Evolutionary conservation across 257 asterid genomes (phyloP), one percentile per base, ranked within the genome.

Genomic region (Coffea canephora): DNA sequence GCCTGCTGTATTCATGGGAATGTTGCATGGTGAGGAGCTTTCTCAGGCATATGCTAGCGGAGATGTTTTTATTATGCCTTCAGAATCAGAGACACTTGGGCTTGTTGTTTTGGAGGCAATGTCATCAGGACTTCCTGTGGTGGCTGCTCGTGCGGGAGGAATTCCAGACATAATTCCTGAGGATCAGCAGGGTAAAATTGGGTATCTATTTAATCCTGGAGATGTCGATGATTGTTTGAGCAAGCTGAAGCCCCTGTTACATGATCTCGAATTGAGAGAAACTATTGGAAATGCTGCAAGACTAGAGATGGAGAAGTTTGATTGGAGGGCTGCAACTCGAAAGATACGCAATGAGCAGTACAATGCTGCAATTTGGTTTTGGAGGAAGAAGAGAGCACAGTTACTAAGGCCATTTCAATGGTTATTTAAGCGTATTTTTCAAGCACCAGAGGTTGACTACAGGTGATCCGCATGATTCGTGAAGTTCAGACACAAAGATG

Each of bases 101-200:
- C 94, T 90, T 0, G 99, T 95, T 0, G 98, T 95, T 7, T 78
- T 96, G 79, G 99, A 96, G 83, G 99, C 99, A 69, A 96, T 94
- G 99, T 91, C 99, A 13, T 96, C 99, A 0, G 98, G 98, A 23
- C 91, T 94, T 50, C 97, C 99, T 0, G 99, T 92, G 15, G 91
- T 96, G 25, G 98, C 98, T 36, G 98, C 97, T 59, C 98, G 97
- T 72, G 99, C 99, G 0, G 98, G 99, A 77, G 98, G 99, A 69
- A 92, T 96, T 82, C 97, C 96, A 1, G 99, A 94, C 66, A 96
- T 92, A 69, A 85, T 96, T n/a, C 94, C 99, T 0, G 91, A 91
- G 21, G 95, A 94, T 8, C 96, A 92, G 74, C 88, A 92, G 69
- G 99, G 99, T 3, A 90, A 87, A 82, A 94, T 89, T 0, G 97